Evolutionary conservation across 306 rosid genomes (phyloP).

Genomic region (Sphenostylis stenocarpa): DNA sequence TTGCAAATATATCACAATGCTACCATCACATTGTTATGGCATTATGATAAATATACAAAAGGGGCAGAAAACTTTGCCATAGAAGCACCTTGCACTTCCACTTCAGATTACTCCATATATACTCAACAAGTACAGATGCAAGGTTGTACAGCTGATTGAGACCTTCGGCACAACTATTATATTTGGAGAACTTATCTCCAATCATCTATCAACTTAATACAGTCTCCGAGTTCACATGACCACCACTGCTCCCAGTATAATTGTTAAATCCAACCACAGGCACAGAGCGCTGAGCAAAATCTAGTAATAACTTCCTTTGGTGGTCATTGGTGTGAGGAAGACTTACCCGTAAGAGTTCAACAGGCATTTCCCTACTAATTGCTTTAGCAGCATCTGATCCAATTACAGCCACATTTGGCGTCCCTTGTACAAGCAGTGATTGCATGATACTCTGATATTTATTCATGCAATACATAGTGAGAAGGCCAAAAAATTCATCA

Average conservation of each 20-base stretch:
- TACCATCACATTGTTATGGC: slow-evolving; percentile 32
- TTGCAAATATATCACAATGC: slow-evolving; percentile 43
- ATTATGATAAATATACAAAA: slow-evolving; percentile 30
- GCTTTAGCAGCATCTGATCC: slow-evolving; percentile 52
- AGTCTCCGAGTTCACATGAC: slow-evolving; percentile 82
- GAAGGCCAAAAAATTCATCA: slow-evolving; percentile 55
- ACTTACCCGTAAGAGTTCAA: slow-evolving; percentile 58
- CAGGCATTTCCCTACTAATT: slow-evolving; percentile 54
- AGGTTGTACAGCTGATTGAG: slow-evolving; percentile 10
- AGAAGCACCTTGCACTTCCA: slow-evolving; percentile 32
- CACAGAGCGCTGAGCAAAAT: slow-evolving; percentile 52
- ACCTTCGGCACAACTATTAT: slow-evolving; percentile 28
- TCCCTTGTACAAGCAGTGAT: slow-evolving; percentile 36
- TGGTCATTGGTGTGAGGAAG: slow-evolving; percentile 59
- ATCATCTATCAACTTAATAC: slow-evolving; percentile 55
- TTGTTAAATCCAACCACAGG: slow-evolving; percentile 51
- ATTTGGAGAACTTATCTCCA: slow-evolving; percentile 11
- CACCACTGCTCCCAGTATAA: slow-evolving; percentile 50
- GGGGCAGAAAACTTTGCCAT: slow-evolving; percentile 33
- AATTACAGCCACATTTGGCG: slow-evolving; percentile 34
- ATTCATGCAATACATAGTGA: slow-evolving; percentile 54
- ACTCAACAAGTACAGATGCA: slow-evolving; percentile 29
- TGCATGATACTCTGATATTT: slow-evolving; percentile 55
- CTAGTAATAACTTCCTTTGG: slow-evolving; percentile 50
- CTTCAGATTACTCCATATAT: slow-evolving; percentile 28